Percentiles rank a stretch among this genome's conserved stretches.
phyloP scores from a whole-genome alignment of 2,329 filamentous ascomycete species.

The Pseudocercospora musae region DNA sequence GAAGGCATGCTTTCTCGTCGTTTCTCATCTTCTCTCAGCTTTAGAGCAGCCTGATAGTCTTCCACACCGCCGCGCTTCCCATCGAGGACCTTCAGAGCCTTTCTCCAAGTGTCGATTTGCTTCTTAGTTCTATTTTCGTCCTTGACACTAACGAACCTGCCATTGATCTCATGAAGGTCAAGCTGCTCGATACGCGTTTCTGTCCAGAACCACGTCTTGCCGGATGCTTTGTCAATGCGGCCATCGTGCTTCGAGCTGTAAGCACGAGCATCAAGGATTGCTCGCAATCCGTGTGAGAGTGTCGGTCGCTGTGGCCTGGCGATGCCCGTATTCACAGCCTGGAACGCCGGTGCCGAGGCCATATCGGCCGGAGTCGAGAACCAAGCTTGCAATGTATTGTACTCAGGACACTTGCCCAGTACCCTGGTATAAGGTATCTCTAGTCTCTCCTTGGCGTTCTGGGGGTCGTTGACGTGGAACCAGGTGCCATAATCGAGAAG shows the following conservation, averaged over 20 bases:
- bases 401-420: conserved; percentile 55
- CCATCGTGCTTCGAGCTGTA: conserved; percentile 48
- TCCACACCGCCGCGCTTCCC: conserved; percentile 27
- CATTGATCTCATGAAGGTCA: conserved; percentile 41
- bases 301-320: conserved; percentile 7
- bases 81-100: conserved; percentile 29
- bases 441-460: conserved; percentile 38
- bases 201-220: conserved; percentile 55
- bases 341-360: conserved; percentile 9
- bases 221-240: conserved; percentile 41
- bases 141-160: conserved; percentile 19
- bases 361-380: conserved; percentile 36
- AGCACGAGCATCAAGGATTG: conserved; percentile 45
- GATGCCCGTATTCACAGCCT: conserved; percentile 19
- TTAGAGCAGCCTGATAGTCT: conserved; percentile 27
- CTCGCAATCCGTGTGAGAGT: conserved; percentile 42
- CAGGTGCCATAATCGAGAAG: conserved; percentile 46
- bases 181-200: conserved; percentile 56
- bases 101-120: conserved; percentile 26
- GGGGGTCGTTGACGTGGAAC: conserved; percentile 48
- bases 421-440: conserved; percentile 51
- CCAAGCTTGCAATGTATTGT: conserved; percentile 47
- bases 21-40: conserved; percentile 18
- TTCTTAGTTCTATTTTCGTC: conserved; percentile 19
- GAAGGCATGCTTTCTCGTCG: conserved; percentile 7